These are phyloP conservation scores for Suhomyces bribrorum DNA, from an alignment of 1,139 yeast genomes.

Conservation along the genomic window DNA sequence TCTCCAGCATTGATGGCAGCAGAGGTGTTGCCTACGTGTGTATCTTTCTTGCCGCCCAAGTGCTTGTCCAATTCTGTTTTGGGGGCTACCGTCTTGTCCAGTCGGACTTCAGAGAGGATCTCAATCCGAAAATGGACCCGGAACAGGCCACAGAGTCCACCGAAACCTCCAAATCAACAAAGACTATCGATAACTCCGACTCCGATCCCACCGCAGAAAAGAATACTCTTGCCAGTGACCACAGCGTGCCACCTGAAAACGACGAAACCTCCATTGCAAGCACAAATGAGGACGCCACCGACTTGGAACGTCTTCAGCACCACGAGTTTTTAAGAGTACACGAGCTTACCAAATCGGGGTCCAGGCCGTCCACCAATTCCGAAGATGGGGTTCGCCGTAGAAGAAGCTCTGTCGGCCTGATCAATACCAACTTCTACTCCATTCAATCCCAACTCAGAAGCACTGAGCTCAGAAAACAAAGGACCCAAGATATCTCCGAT, in stretches of 20 bases:
- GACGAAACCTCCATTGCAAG: constrained; percentile 11
- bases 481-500: constrained; percentile 55
- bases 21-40: constrained; percentile 87
- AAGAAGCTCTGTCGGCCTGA: constrained; percentile 11
- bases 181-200: background rate
- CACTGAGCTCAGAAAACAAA: constrained; percentile 42
- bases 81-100: constrained; percentile 76
- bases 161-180: constrained; percentile 7
- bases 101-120: constrained; percentile 58
- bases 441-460: constrained; percentile 28
- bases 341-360: constrained; percentile 12
- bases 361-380: constrained; percentile 11
- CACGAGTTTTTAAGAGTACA: constrained; percentile 22
- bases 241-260: background rate
- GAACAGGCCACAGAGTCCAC: no score
- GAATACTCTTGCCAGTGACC: background rate
- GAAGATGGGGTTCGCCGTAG: constrained; percentile 5
- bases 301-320: constrained; percentile 19
- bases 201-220: background rate
- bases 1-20: constrained; percentile 59
- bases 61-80: constrained; percentile 68
- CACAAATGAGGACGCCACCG: constrained; percentile 1
- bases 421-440: constrained; percentile 14
- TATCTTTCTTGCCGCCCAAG: constrained; percentile 72
- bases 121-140: constrained; percentile 11